Percentiles rank a stretch among this genome's conserved stretches.
Evolutionary conservation across 169 alveolate genomes (phyloP).

Genomic region (Plasmodium gonderi): DNA sequence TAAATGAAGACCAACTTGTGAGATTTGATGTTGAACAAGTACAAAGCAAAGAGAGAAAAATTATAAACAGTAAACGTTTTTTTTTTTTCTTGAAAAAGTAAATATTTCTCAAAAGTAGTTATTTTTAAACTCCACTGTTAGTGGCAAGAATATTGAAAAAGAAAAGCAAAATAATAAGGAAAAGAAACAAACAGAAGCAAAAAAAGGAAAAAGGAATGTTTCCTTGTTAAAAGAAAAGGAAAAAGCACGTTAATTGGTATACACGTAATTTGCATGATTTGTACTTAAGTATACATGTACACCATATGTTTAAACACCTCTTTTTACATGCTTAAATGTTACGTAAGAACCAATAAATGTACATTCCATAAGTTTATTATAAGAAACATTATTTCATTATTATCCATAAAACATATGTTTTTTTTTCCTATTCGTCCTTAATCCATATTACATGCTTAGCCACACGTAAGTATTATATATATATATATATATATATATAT

Average conservation of each 20-base stretch:
- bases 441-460: too few relatives aligned
- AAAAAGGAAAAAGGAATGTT: background rate
- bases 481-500: background rate
- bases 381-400: too few relatives aligned
- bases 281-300: too few relatives aligned
- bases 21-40: background rate
- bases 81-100: background rate
- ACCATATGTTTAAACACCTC: too few relatives aligned
- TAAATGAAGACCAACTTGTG: background rate
- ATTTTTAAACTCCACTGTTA: background rate
- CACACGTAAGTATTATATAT: too few relatives aligned
- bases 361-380: too few relatives aligned
- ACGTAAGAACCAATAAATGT: too few relatives aligned
- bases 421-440: too few relatives aligned
- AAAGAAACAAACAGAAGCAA: background rate
- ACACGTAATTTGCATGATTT: too few relatives aligned
- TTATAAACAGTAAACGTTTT: background rate
- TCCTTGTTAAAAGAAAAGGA: background rate
- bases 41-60: background rate
- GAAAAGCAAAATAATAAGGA: background rate
- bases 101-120: background rate
- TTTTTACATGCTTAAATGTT: too few relatives aligned
- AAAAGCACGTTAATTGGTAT: background rate
- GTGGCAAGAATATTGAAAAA: background rate
- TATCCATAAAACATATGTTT: too few relatives aligned